These are phyloP conservation scores for Kwoniella dejecticola DNA, from an alignment of 768 basidiomycete genomes.

Conservation along the genomic window DNA sequence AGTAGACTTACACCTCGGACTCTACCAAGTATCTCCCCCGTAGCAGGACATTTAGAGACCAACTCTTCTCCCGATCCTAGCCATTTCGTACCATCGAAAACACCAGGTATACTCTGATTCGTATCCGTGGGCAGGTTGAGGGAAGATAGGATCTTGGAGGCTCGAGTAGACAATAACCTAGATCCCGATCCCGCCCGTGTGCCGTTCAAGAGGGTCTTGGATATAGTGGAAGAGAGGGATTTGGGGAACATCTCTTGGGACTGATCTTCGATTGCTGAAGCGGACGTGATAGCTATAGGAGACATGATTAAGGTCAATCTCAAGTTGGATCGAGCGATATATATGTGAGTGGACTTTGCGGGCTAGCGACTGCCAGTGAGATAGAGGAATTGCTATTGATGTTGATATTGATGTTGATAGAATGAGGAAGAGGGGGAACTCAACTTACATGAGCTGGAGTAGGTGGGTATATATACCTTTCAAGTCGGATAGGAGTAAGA, in stretches of 20 bases:
- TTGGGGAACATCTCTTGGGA: background rate
- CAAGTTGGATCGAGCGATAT: no score
- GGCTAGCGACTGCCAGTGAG: no score
- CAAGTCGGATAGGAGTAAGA: no score
- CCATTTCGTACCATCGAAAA: conserved; percentile 49
- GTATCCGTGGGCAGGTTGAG: conserved; percentile 39
- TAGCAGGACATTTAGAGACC: conserved; percentile 68
- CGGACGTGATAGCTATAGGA: background rate
- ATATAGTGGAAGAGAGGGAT: no score
- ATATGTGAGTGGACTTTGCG: no score
- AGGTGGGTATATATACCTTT: no score
- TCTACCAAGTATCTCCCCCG: conserved; percentile 77
- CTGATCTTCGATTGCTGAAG: background rate
- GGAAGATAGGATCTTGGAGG: conserved; percentile 38
- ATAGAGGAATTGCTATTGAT: no score
- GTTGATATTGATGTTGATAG: no score
- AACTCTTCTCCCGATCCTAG: conserved; percentile 38
- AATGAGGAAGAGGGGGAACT: no score
- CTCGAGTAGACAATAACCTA: conserved; percentile 32
- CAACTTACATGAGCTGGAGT: no score
- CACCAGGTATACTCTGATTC: conserved; percentile 31
- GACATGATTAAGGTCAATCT: background rate
- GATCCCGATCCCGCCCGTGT: no score
- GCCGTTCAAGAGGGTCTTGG: background rate
- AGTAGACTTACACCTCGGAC: conserved; percentile 68